phyloP scores from a whole-genome alignment of 192 early-diverging fungal genomes.

The Coemansia sp. region DNA sequence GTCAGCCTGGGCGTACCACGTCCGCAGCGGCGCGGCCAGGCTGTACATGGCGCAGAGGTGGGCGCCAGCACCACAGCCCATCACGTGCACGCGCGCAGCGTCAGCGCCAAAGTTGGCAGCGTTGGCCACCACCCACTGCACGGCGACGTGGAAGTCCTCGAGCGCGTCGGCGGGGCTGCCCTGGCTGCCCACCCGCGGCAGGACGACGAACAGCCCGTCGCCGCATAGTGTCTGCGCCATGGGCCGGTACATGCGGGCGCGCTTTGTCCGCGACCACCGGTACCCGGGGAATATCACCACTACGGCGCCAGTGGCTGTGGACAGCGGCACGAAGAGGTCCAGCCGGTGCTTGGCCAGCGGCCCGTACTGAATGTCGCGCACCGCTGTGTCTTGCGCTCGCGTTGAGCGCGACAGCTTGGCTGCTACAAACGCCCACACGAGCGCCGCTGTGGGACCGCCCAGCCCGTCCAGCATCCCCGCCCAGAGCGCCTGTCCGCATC shows the following conservation, averaged over 20 bases:
- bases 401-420: conserved; percentile 47
- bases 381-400: conserved; percentile 47
- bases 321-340: conserved; percentile 51
- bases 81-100: conserved; percentile 40
- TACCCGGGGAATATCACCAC: conserved; percentile 52
- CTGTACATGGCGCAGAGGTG: conserved; percentile 56
- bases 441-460: conserved; percentile 47
- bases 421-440: conserved; percentile 42
- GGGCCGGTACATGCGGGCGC: conserved; percentile 52
- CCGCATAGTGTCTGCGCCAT: conserved; percentile 57
- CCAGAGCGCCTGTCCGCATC: conserved; percentile 51
- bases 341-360: conserved; percentile 51
- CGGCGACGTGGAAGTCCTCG: conserved; percentile 48
- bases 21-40: conserved; percentile 48
- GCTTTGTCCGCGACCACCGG: conserved; percentile 51
- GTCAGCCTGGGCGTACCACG: conserved; percentile 54
- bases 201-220: conserved; percentile 52
- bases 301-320: conserved; percentile 23
- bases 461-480: conserved; percentile 53
- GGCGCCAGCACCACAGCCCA: conserved; percentile 54
- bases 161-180: conserved; percentile 38
- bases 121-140: conserved; percentile 55
- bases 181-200: conserved; percentile 47
- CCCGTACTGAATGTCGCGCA: conserved; percentile 55
- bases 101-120: conserved; percentile 52